Conservation (phyloP, 1,284 basidiomycete genomes). For the Marasmius fiardii region DNA sequence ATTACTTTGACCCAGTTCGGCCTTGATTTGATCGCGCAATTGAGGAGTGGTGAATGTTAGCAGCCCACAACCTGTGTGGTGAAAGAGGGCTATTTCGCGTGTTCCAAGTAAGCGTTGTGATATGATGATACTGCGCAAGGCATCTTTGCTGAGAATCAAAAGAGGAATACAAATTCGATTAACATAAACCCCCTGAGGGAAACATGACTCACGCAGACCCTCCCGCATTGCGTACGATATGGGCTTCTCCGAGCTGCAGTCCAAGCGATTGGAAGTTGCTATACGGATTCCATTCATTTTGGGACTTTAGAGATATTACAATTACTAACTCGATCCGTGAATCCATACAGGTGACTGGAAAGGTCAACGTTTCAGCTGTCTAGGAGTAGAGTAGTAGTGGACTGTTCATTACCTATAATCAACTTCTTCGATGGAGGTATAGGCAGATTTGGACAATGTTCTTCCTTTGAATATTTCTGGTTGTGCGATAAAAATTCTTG, state of each 20-base stretch:
- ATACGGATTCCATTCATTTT: neutral
- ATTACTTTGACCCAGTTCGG: neutral
- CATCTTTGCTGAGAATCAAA: neutral
- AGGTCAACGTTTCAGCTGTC: neutral
- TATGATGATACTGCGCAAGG: neutral
- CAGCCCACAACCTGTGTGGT: constrained; percentile 6
- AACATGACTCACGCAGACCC: neutral
- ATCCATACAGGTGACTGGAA: constrained; percentile 8
- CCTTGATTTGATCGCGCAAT: neutral
- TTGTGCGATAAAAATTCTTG: constrained; percentile 1
- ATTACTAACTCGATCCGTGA: constrained; percentile 5
- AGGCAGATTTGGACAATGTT: constrained; percentile 1
- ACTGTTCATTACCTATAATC: neutral
- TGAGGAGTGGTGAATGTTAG: neutral
- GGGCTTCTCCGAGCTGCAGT: constrained; percentile 1
- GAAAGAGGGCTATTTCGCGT: constrained; percentile 1
- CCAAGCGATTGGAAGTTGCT: neutral
- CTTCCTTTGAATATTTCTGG: neutral
- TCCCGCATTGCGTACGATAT: constrained; percentile 1
- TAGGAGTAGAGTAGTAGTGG: neutral
- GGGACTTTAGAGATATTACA: neutral
- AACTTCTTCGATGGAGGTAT: neutral
- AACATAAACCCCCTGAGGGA: no score
- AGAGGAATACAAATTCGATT: neutral
- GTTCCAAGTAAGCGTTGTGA: constrained; percentile 1